Percentiles rank a stretch among this genome's conserved stretches.
Conservation (phyloP, 805 yeast genomes). For the Zygoascus flipseniorum region DNA sequence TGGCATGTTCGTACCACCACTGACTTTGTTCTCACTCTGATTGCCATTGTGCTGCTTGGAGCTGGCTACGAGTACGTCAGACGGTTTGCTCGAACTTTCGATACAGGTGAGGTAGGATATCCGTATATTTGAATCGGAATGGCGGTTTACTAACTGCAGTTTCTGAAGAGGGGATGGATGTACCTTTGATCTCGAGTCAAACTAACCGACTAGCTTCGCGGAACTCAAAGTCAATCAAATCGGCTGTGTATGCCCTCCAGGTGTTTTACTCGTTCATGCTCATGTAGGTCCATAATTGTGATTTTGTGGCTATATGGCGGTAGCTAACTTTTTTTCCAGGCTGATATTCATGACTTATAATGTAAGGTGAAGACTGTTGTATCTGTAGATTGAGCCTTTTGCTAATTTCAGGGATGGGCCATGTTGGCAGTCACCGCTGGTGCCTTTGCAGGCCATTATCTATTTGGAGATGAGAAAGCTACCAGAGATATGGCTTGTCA, state of each 20-base stretch:
- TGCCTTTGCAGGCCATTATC: slow-evolving; percentile 58
- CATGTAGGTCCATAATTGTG: slow-evolving; percentile 22
- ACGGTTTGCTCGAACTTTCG: slow-evolving; percentile 13
- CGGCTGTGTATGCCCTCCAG: slow-evolving; percentile 48
- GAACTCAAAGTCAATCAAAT: slow-evolving; percentile 3
- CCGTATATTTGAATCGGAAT: background rate
- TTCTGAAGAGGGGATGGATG: background rate
- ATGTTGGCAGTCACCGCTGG: slow-evolving; percentile 69
- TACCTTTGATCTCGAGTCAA: too few relatives aligned
- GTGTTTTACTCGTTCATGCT: slow-evolving; percentile 55
- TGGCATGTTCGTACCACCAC: slow-evolving; percentile 59
- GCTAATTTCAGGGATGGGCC: slow-evolving; percentile 49
- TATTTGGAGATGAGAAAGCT: slow-evolving; percentile 38
- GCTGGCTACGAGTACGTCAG: slow-evolving; percentile 58
- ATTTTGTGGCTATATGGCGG: background rate
- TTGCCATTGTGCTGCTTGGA: slow-evolving; percentile 40
- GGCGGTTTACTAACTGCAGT: background rate
- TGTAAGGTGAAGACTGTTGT: slow-evolving; percentile 17
- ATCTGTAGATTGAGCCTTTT: background rate
- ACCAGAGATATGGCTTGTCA: slow-evolving; percentile 23
- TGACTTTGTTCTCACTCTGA: slow-evolving; percentile 45
- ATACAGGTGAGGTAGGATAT: slow-evolving; percentile 2
- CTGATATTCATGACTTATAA: slow-evolving; percentile 80
- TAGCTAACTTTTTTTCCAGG: slow-evolving; percentile 45
- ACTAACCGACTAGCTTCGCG: background rate